Evolutionary conservation across 169 alveolate species (phyloP), one percentile per base, ranked within the genome.

Genomic region (Cryptosporidium tyzzeri): DNA sequence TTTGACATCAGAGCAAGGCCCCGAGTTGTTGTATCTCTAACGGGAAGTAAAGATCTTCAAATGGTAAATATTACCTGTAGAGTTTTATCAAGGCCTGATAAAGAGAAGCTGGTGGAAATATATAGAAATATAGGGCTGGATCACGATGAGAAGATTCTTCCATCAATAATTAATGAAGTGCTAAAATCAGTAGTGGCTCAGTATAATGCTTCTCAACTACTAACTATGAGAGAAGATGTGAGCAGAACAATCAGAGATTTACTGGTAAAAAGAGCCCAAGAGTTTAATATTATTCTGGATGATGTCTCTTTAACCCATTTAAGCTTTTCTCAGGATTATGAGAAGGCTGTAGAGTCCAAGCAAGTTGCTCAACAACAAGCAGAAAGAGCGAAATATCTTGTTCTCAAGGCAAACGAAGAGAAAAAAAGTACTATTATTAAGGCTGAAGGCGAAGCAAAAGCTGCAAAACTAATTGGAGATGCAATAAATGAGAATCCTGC

Each of bases 311-410:
- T 98, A 48, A 96, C 97, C n/a, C 98, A 96, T 91, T 70, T 96
- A 62, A 94, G 96, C 92, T 96, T 96, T 94, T 93, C 97, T 31
- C 96, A 95, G 23, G 98, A 95, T 85, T 96, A 95, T 84, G 98
- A 96, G 84, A 95, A 95, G 21, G 99, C 99, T 2, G 98, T 97
- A 50, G 99, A 98, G 94, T 96, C 99, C 39, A 98, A 98, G 93
- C 98, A 98, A 92, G 98, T 98, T 18, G 99, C 99, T 12, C 97
- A 97, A 91, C 99, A 98, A 92, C 98, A 97, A 71, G 99, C 99
- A 9, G 99, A 97, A 92, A 93, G 98, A 86, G 98, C 99, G 44
- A 97, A 96, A 95, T 98, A 96, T 93, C 85, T 96, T 29, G 99
- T 97, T 58, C 94, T 95, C 89, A 94, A 96, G 92, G 99, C 99